Evolutionary conservation across 1,284 basidiomycete species (phyloP).

Genomic region (Leccinum ponderosum): DNA sequence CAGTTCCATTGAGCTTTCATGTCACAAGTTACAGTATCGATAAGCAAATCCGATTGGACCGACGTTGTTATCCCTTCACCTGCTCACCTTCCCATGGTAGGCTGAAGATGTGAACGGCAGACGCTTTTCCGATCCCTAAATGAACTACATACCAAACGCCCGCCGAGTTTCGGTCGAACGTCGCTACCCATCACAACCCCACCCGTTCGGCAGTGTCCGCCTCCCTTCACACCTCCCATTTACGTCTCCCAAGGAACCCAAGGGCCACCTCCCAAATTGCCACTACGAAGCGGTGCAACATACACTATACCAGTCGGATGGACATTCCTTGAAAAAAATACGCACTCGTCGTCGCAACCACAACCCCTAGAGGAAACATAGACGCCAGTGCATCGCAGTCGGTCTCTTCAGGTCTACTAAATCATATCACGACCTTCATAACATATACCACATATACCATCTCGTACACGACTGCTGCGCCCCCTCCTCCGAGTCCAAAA

Average conservation of each 20-base stretch:
- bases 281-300: slow-evolving; percentile 3
- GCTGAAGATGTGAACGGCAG: no score
- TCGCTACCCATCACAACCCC: no score
- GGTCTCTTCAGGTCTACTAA: slow-evolving; percentile 9
- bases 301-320: slow-evolving; percentile 22
- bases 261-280: no score
- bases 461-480: not conserved
- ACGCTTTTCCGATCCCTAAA: no score
- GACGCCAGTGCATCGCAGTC: slow-evolving; percentile 2
- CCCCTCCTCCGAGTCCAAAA: slow-evolving; percentile 10
- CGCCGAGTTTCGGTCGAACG: no score
- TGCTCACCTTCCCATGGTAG: no score
- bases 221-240: no score
- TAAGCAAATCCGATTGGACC: not conserved
- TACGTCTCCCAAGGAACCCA: no score
- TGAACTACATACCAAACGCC: no score
- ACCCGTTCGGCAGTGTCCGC: no score
- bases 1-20: not conserved
- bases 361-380: slow-evolving; percentile 5
- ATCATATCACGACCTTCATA: slow-evolving; percentile 8
- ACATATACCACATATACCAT: slow-evolving; percentile 9
- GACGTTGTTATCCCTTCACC: no score
- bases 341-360: not conserved
- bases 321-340: slow-evolving; percentile 30
- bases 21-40: not conserved